phyloP scores from a whole-genome alignment of 192 early-diverging fungal genomes.

The Rhizophagus prolifer region DNA sequence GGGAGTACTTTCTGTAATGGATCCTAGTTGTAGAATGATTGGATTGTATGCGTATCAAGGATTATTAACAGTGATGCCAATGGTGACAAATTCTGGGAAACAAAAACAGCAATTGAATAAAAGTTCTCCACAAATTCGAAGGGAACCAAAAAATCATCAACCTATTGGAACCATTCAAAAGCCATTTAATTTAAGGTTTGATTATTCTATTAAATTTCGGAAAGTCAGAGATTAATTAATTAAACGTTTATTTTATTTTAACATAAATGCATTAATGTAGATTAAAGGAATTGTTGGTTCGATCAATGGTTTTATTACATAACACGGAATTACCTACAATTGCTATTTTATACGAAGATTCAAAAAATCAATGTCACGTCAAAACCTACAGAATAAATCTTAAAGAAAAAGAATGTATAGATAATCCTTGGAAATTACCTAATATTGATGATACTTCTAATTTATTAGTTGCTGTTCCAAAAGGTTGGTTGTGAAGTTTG shows the following conservation, averaged over 20 bases:
- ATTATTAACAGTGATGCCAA: constrained; percentile 61
- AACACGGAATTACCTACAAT: constrained; percentile 38
- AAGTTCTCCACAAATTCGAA: neutral
- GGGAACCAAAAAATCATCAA: constrained; percentile 5
- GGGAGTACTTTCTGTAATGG: constrained; percentile 56
- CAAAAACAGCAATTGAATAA: neutral
- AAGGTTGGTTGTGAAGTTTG: constrained; percentile 35
- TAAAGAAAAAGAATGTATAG: constrained; percentile 41
- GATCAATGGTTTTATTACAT: constrained; percentile 51
- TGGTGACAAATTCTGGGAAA: constrained; percentile 34
- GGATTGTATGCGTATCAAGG: constrained; percentile 70
- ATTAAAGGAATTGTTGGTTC: constrained; percentile 56
- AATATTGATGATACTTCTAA: constrained; percentile 49
- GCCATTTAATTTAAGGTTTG: constrained; percentile 26
- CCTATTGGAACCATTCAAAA: neutral
- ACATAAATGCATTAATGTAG: constrained; percentile 21
- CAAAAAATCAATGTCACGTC: constrained; percentile 49
- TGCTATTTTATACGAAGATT: constrained; percentile 61
- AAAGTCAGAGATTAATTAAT: neutral
- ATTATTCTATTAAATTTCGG: constrained; percentile 15
- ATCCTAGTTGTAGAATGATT: constrained; percentile 53
- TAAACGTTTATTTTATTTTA: neutral
- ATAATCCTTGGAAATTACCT: constrained; percentile 35
- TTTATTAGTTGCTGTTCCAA: constrained; percentile 60
- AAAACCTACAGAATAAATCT: constrained; percentile 58